Evolutionary conservation across 202 grass and related monocot genomes (phyloP).

Genomic region (Schoenoplectus triqueter): DNA sequence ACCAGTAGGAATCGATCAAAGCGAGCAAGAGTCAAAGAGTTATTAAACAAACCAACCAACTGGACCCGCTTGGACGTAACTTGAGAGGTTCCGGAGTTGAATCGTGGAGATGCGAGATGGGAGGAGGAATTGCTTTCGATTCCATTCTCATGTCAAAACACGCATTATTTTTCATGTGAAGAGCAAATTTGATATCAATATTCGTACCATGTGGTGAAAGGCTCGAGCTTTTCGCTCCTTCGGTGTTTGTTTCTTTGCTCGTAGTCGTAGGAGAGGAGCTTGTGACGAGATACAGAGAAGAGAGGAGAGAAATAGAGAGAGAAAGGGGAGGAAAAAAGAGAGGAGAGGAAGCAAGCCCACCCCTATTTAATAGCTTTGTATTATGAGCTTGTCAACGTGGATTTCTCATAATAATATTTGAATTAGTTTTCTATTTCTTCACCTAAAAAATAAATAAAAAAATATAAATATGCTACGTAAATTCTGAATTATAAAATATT

Average conservation of each 20-base stretch:
- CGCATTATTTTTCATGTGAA: conserved; percentile 26
- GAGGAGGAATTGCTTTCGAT: conserved; percentile 29
- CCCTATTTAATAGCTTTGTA: conserved; percentile 37
- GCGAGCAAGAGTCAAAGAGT: conserved; percentile 1
- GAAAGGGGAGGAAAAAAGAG: not conserved
- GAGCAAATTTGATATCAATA: conserved; percentile 32
- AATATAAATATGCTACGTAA: not conserved
- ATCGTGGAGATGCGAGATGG: conserved; percentile 5
- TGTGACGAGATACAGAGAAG: conserved; percentile 36
- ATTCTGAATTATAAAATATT: no score
- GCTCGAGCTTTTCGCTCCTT: conserved; percentile 14
- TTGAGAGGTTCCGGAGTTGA: not conserved
- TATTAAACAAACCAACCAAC: not conserved
- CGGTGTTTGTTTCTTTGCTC: conserved; percentile 5
- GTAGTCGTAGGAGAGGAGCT: conserved; percentile 33
- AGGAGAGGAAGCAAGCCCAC: conserved; percentile 9
- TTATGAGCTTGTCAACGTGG: conserved; percentile 30
- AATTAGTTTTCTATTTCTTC: conserved; percentile 22
- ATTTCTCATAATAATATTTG: conserved; percentile 34
- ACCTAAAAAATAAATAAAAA: not conserved
- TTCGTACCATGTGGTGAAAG: conserved; percentile 35
- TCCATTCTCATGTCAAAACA: conserved; percentile 3
- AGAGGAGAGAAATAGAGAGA: not conserved
- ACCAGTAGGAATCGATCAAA: conserved; percentile 23
- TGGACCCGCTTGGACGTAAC: conserved; percentile 13